Evolutionary conservation across 345 rosid genomes (phyloP), one percentile per base, ranked within the genome.

Genomic region (Acer negundo): DNA sequence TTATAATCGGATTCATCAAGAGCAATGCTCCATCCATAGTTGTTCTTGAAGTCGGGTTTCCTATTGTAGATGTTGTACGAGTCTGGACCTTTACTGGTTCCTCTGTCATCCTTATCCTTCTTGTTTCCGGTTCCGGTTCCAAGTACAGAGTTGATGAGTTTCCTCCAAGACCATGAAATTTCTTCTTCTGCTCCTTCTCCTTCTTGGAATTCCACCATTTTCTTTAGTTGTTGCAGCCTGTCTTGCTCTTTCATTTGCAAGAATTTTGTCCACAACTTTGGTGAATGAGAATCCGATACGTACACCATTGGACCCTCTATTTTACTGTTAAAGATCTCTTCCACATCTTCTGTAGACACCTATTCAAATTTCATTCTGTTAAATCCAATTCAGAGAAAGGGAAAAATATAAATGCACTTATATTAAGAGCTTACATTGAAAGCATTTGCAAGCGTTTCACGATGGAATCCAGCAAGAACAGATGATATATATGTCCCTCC

Each of bases 11-110:
- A 74, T 19, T 63, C 85, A 16, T 92, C 93, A 8, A 96, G 81
- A 31, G 97, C 97, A 42, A 80, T 81, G 79, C 95, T 96, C 90
- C 91, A 94, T 35, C 99, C 98, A 38, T 91, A 94, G 56, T 88
- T 61, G 72, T 96, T 96, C 47, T 40, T 51, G 85, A 91, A 92
- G 77, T 91, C 92, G 0, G 82, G 82, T 16, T 65, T 69, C 35
- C 83, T 76, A n/a, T 85, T 76, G 51, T 91, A 90, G 35, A 96
- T 77, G 81, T 96, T 94, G 78, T 86, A 91, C 0, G 95, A 82
- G 67, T 91, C 93, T 0, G 93, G 89, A 20, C 88, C 78, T 77
- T 77, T 79, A 10, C 87, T 84, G 1, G 61, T 65, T 70, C 35
- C 70, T 26, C 59, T 22, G 94, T 89, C 62, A 4, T 58, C 62